These are phyloP conservation scores for Lindgomyces ingoldianus DNA, from an alignment of 495 filamentous ascomycete species.

Conservation along the genomic window DNA sequence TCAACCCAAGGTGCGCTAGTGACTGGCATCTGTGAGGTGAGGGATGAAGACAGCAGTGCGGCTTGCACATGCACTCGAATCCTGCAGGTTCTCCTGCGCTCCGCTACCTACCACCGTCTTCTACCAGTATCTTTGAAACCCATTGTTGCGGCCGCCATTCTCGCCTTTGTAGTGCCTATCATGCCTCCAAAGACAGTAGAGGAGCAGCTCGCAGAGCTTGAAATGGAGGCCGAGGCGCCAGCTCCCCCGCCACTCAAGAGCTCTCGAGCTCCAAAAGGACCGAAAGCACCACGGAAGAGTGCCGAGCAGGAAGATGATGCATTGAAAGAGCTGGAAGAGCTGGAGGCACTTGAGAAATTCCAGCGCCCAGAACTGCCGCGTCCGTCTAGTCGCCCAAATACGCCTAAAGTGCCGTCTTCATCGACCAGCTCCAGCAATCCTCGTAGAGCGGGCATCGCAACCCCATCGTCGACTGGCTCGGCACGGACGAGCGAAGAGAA, in stretches of 20 bases:
- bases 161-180: neutral
- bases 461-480: constrained; percentile 55
- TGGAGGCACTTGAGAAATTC: constrained; percentile 69
- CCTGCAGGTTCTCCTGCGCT: too few species aligned
- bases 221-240: constrained; percentile 30
- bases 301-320: constrained; percentile 33
- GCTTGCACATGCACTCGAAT: constrained; percentile 2
- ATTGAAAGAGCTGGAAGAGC: constrained; percentile 65
- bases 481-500: constrained; percentile 61
- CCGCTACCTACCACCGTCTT: too few species aligned
- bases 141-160: too few species aligned
- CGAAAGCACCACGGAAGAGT: constrained; percentile 41
- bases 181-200: constrained; percentile 37
- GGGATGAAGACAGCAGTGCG: constrained; percentile 5
- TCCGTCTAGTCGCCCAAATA: constrained; percentile 72
- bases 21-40: constrained; percentile 14
- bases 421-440: constrained; percentile 56
- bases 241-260: constrained; percentile 35
- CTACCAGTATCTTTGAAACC: too few species aligned
- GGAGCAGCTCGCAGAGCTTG: constrained; percentile 39
- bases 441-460: constrained; percentile 59
- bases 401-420: constrained; percentile 69
- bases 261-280: constrained; percentile 42
- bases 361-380: constrained; percentile 30
- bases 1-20: constrained; percentile 13